A percentile compares a stretch with the other conserved stretches of the same genome.
Evolutionary conservation across 148 eudicot genomes (phyloP).

Genomic region (Persicaria tinctoria): DNA sequence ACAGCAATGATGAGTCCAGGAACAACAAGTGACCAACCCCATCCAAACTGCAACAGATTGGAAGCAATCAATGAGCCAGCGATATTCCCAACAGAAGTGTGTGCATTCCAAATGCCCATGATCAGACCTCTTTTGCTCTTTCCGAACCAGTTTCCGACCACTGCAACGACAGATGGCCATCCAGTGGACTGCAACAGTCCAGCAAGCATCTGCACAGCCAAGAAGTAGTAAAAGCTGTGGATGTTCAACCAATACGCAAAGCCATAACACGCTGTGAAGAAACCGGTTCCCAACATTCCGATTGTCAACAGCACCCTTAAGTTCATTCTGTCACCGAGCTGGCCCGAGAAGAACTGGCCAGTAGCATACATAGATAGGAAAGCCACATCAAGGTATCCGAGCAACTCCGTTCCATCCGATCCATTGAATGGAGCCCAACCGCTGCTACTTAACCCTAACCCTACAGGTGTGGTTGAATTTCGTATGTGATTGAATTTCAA

Average conservation of each 20-base stretch:
- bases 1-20: slow-evolving; percentile 58
- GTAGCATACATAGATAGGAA: slow-evolving; percentile 63
- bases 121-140: slow-evolving; percentile 77
- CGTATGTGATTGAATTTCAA: slow-evolving; percentile 2
- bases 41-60: slow-evolving; percentile 61
- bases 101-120: slow-evolving; percentile 92
- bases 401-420: slow-evolving; percentile 57
- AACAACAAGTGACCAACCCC: slow-evolving; percentile 94
- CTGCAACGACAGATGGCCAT: slow-evolving; percentile 93
- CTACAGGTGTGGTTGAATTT: neutral
- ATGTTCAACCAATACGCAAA: slow-evolving; percentile 73
- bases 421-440: slow-evolving; percentile 92
- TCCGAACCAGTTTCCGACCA: slow-evolving; percentile 93
- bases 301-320: slow-evolving; percentile 59
- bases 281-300: slow-evolving; percentile 83
- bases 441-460: neutral
- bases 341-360: slow-evolving; percentile 81
- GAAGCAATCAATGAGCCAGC: slow-evolving; percentile 78
- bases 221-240: slow-evolving; percentile 61
- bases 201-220: slow-evolving; percentile 72
- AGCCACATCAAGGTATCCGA: slow-evolving; percentile 84
- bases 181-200: slow-evolving; percentile 88
- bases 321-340: slow-evolving; percentile 72
- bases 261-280: slow-evolving; percentile 73
- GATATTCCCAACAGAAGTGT: slow-evolving; percentile 81